phyloP scores from a whole-genome alignment of 1,139 yeast genomes.

The Kurtzmaniella quercitrusa region DNA sequence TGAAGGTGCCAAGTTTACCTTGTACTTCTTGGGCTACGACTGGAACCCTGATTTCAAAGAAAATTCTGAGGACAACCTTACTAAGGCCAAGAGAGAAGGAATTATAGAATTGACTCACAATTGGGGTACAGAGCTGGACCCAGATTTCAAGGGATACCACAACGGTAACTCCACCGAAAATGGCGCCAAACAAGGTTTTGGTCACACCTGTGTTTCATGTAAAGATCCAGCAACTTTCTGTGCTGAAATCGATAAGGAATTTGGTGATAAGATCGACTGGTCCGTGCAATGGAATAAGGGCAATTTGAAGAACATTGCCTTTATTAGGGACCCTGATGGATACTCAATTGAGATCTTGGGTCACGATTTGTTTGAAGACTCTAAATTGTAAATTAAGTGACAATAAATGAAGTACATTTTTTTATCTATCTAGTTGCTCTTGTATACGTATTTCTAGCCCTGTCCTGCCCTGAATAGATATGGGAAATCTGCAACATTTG shows the following conservation, averaged over 20 bases:
- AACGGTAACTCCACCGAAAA: conserved; percentile 62
- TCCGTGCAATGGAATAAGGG: conserved; percentile 56
- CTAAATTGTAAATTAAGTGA: background rate
- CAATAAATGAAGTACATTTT: no score
- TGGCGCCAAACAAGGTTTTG: conserved; percentile 74
- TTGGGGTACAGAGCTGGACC: conserved; percentile 88
- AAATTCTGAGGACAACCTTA: conserved; percentile 25
- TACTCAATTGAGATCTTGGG: conserved; percentile 72
- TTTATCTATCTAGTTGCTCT: background rate
- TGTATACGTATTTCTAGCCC: background rate
- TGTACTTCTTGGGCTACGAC: conserved; percentile 79
- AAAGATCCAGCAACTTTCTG: conserved; percentile 59
- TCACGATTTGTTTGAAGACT: conserved; percentile 15
- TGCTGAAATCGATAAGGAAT: conserved; percentile 42
- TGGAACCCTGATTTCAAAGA: conserved; percentile 34
- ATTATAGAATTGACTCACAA: conserved; percentile 88
- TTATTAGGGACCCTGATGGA: conserved; percentile 88
- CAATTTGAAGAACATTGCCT: conserved; percentile 56
- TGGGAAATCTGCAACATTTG: background rate
- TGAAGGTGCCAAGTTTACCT: conserved; percentile 72
- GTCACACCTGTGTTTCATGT: conserved; percentile 78
- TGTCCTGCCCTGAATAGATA: conserved; percentile 5
- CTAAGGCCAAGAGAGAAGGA: conserved; percentile 52
- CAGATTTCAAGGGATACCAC: conserved; percentile 68
- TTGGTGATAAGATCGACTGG: conserved; percentile 34